Base-by-base conservation (phyloP, 129 eudicot species). In the Sambucus nigra region DNA sequence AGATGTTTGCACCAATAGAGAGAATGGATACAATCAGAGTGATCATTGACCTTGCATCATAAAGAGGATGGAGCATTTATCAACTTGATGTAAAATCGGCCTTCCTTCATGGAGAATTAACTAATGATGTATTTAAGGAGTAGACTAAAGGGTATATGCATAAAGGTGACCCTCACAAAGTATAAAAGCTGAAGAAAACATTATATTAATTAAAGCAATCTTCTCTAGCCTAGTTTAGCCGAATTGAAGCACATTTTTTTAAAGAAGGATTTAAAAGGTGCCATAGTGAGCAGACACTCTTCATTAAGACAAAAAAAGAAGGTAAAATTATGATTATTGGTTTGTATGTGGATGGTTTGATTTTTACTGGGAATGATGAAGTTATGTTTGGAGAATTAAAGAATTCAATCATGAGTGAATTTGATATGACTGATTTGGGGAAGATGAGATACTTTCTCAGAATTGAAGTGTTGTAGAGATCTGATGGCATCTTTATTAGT, bases 21-120 rank as follows among this genome's bases (percentile, higher is more conserved):
- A 3, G 35, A 29, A 29, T 29, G 35, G 35, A 29, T 8, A 29
- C 8, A 29, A 8, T 29, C 8, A 4, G 35, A 8, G 35, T 29
- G 8, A 29, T 29, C 8, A 4, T 29, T 29, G 35, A 4, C 5
- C 35, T 29, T 29, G 35, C 35, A 3, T 4, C 35, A 7, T 5
- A 16, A 3, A 46, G 10, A 18, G 23, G 51, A n/a, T 55, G 25
- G 63, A 24, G 35, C n/a, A 23, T 58, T 14, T 58, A 22, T 0
- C 22, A 19, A 42, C 27, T 38, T 20, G 51, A 58, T n/a, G 51
- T 58, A 10, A 58, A 58, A 17, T 17, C 23, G 4, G 63, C 51
- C 23, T 58, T 58, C 16, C 51, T 39, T 10, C 63, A 58, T 24
- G 51, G 35, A 1, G 51, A 58, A 4, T 29, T 29, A 29, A 29